Evolutionary conservation across 805 yeast species (phyloP), one percentile per base, ranked within the genome.

Genomic region (Starmera dryadoides): DNA sequence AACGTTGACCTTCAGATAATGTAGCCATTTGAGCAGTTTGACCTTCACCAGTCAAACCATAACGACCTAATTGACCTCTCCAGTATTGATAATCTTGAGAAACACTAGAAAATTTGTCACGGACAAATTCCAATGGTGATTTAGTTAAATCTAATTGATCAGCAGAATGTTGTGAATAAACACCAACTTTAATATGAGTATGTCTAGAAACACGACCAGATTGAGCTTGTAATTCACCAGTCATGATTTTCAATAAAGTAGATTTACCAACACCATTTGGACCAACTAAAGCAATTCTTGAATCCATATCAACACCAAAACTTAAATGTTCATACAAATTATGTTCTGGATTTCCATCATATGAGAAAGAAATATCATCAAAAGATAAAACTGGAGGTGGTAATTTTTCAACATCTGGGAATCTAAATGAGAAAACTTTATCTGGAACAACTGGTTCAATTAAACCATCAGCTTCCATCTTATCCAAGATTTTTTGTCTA

Each of bases 221-320:
- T 66, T 91, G 96, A 39, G 97, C 86, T 52, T 73, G 77, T 58
- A 91, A 75, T 53, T 78, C 81, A 67, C 98, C 98, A 54, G 96
- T 94, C 95, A 93, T 91, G 59, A 93, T 75, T 66, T 93, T 93
- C 63, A 93, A 79, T 60, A 91, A 70, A 16, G 98, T 91, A 38
- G 97, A 89, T 68, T 91, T 91, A 71, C 98, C 98, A 54, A 91
- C 91, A 86, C 98, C 98, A 65, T 91, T 91, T 60, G 98, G 98
- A 33, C 98, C 98, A 45, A 91, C 98, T 37, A 91, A 75, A 33
- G 98, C 98, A 59, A 91, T 81, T 72, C 98, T 84, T 31, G 97
- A 89, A 69, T 93, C 98, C 98, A 93, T 93, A 73, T 93, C 98
- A 43, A 93, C 89, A 82, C 98, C 98, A 53, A 93, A 93, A 62